Percentiles rank a stretch among this genome's conserved stretches.
phyloP scores from a whole-genome alignment of 805 yeast species.

The Brettanomyces nanus region DNA sequence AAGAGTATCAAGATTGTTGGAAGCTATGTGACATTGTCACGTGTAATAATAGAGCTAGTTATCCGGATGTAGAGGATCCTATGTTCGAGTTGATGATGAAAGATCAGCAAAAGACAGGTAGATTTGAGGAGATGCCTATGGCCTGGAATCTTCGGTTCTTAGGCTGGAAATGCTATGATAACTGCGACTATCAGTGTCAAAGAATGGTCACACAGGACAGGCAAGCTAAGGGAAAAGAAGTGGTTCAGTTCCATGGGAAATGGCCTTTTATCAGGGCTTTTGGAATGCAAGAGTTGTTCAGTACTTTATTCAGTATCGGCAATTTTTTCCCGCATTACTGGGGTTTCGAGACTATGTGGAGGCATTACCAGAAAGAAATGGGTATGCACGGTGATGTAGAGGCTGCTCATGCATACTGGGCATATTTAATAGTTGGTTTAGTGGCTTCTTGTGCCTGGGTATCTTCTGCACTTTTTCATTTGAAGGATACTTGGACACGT shows the following conservation, averaged over 20 bases:
- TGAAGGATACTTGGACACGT: constrained; percentile 71
- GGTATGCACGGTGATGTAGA: constrained; percentile 13
- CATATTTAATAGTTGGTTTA: constrained; percentile 42
- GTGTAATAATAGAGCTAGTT: constrained; percentile 18
- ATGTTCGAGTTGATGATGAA: constrained; percentile 19
- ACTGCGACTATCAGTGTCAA: constrained; percentile 94
- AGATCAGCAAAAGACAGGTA: constrained; percentile 28
- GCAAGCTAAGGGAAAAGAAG: constrained; percentile 35
- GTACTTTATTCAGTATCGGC: constrained; percentile 68
- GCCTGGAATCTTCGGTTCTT: constrained; percentile 36
- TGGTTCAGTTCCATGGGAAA: constrained; percentile 90
- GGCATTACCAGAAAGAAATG: constrained; percentile 14
- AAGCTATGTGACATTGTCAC: constrained; percentile 37
- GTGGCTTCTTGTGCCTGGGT: constrained; percentile 85
- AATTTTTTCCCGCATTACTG: constrained; percentile 59
- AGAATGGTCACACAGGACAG: constrained; percentile 58
- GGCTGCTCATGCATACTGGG: constrained; percentile 23
- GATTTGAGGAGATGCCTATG: constrained; percentile 32
- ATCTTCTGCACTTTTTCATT: constrained; percentile 78
- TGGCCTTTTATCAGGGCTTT: constrained; percentile 83
- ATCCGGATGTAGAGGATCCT: constrained; percentile 16
- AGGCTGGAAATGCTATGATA: constrained; percentile 66
- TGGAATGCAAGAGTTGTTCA: constrained; percentile 82
- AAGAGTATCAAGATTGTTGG: constrained; percentile 48
- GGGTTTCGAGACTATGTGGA: constrained; percentile 31